Evolutionary conservation across 495 filamentous ascomycete species (phyloP), one percentile per base, ranked within the genome.

Genomic region (Trichoderma gamsii): DNA sequence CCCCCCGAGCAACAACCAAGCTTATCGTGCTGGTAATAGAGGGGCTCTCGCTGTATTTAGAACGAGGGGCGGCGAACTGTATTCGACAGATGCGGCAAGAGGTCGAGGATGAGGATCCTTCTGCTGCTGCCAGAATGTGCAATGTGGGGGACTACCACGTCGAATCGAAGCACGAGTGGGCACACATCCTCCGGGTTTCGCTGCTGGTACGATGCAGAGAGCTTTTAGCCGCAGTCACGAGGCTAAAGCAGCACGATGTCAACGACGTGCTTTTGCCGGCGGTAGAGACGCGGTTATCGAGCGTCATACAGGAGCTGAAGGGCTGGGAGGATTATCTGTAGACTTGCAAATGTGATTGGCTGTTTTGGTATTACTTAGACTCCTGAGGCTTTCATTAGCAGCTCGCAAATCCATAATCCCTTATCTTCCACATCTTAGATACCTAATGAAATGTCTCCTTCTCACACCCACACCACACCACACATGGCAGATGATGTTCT

Each of bases 311-410:
- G 16, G 56, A 61, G 27, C 25, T 61, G 56, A 61, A 61, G 11
- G 56, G 56, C 23, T 61, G 56, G 56, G 56, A 61, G 25, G 56
- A 61, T 61, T 61, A 61, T 32, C 25, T 61, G 16, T 61, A 61
- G 27, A 32, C 1, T 61, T 12, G 7, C 1, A 3, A 18, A 21
- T 9, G n/a, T 32, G n/a, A n/a, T 49, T 49, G n/a, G 44, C 13
- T n/a, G 4, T 15, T 56, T 56, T n/a, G 51, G 21, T 25, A 11
- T 6, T 56, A 56, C n/a, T 25, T 56, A 56, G 51, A 56, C 4
- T 46, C 12, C 12, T 38, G 35, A 16, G 43, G 43, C 43, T 46
- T 46, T 46, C 43, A 46, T 46, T 46, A 46, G 43, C 43, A 46
- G 12, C 35, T 6, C 35, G 35, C 35, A 38, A 38, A 38, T n/a